Evolutionary conservation across 2,329 filamentous ascomycete genomes (phyloP).

Genomic region (Trichoderma polysporum): DNA sequence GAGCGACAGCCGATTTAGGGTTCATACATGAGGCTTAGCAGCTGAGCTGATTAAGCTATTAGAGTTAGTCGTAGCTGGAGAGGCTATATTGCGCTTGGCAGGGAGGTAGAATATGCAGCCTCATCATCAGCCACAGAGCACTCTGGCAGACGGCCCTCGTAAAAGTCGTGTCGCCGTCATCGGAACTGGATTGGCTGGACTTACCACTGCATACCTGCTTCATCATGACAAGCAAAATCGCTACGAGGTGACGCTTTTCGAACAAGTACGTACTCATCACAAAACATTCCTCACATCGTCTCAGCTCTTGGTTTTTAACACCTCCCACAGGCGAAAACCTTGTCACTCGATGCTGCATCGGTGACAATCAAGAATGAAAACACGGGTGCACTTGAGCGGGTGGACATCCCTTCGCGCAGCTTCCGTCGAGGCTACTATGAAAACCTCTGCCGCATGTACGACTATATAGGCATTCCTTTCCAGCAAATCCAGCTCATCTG

Average conservation of each 20-base stretch:
- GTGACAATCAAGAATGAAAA: slow-evolving; percentile 36
- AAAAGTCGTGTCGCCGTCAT: slow-evolving; percentile 35
- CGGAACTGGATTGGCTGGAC: slow-evolving; percentile 40
- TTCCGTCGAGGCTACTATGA: slow-evolving; percentile 49
- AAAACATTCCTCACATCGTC: too few relatives aligned
- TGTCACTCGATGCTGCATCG: slow-evolving; percentile 42
- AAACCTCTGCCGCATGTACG: slow-evolving; percentile 57
- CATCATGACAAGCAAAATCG: slow-evolving; percentile 33
- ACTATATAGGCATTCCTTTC: slow-evolving; percentile 51
- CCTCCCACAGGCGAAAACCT: slow-evolving; percentile 31
- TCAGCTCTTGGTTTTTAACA: background rate
- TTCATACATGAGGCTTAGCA: too few relatives aligned
- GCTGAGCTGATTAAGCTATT: background rate
- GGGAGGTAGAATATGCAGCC: too few relatives aligned
- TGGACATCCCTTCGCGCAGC: slow-evolving; percentile 43
- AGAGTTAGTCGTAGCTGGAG: too few relatives aligned
- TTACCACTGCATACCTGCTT: slow-evolving; percentile 38
- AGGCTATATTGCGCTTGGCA: too few relatives aligned
- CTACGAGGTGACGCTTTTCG: slow-evolving; percentile 38
- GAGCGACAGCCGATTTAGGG: background rate
- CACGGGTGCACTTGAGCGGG: slow-evolving; percentile 34
- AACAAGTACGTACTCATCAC: slow-evolving; percentile 32
- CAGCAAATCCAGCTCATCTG: slow-evolving; percentile 54
- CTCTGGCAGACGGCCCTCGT: background rate
- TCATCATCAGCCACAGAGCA: background rate